Base-by-base conservation (phyloP, 768 basidiomycete species). In the Gyrodon lividus region DNA sequence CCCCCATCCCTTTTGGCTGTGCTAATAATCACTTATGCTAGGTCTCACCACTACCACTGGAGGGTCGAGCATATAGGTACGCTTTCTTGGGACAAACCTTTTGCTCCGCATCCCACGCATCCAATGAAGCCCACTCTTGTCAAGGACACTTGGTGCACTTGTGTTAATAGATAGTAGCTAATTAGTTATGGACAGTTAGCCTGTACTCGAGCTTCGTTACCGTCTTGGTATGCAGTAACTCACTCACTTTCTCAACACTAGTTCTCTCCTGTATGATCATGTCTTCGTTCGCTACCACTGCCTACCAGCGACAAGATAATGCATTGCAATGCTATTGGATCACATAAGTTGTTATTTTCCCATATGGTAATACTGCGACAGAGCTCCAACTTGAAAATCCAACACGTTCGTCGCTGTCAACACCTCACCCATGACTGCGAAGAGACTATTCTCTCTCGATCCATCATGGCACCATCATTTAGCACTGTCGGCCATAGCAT, bases 381-480 rank as follows among this genome's bases (percentile, higher is more conserved):
- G 42, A 23, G 20, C 30, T 43, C 28, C n/a, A n/a, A n/a, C n/a
- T n/a, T n/a, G 3, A 22, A 51, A 37, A 37, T 17, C 46, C 20
- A 44, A 34, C 8, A 39, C 31, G 22, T 40, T 9, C 35, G 31
- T 23, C 14, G 41, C 54, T 33, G 46, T 54, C 37, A 17, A n/a
- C 43, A 23, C 34, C 42, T 26, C 30, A 41, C 34, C 42, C 30
- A 71, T 66, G 65, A 49, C 65, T 28, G 34, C 57, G 47, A 56
- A 62, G 62, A 57, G 62, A 64, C 64, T 66, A 7, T 59, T 71
- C 39, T 63, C 63, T 42, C 51, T 77, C 39, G 77, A 77, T 65
- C 73, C 71, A 41, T 69, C 72, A 44, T 81, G 81, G 79, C 74
- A 75, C 30, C 81, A 84, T 54, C 76, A 76, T 59, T 55, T 75